Conservation (phyloP, 345 rosid genomes). For the Capsella bursapastoris region DNA sequence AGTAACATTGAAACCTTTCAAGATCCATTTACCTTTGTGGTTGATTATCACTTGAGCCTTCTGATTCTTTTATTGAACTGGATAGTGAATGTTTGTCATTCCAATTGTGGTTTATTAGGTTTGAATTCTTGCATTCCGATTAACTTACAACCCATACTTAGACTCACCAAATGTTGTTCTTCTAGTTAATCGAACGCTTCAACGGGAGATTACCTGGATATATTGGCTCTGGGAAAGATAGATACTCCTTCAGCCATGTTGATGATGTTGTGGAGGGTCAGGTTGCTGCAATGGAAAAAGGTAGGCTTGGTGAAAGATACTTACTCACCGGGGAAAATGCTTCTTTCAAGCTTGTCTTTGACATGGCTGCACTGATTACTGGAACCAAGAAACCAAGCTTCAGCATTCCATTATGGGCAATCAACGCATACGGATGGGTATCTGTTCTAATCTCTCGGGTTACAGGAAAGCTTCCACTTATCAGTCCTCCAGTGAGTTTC, state of each 20-base stretch:
- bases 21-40: neutral
- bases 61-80: neutral
- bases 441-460: conserved; percentile 62
- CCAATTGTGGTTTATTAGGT: neutral
- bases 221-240: conserved; percentile 74
- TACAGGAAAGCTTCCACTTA: conserved; percentile 83
- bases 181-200: conserved; percentile 82
- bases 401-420: conserved; percentile 65
- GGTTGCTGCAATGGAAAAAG: conserved; percentile 73
- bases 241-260: conserved; percentile 74
- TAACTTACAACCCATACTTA: conserved; percentile 1
- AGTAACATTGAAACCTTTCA: neutral
- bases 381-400: conserved; percentile 65
- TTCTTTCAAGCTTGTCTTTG: conserved; percentile 69
- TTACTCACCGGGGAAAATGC: conserved; percentile 90
- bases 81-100: neutral
- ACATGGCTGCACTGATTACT: conserved; percentile 76
- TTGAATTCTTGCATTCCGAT: neutral
- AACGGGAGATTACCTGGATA: conserved; percentile 87
- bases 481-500: conserved; percentile 82
- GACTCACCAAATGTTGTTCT: conserved; percentile 18
- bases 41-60: neutral
- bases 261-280: conserved; percentile 90
- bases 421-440: conserved; percentile 73
- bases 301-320: conserved; percentile 74